phyloP scores from a whole-genome alignment of 805 yeast species.

The Wickerhamiella azyma region DNA sequence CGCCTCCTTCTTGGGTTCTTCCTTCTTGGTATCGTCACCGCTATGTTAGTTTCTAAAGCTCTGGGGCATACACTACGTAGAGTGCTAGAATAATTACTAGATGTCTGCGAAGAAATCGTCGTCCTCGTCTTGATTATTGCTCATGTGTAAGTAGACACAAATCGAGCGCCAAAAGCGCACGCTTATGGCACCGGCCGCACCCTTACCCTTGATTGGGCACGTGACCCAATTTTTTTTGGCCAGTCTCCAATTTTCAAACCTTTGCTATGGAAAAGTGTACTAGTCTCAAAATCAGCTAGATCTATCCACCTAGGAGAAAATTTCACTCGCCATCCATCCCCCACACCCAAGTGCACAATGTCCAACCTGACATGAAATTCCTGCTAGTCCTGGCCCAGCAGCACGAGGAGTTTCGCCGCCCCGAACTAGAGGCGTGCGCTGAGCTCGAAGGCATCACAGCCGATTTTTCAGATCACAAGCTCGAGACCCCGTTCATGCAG shows the following conservation, averaged over 20 bases:
- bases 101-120: slow-evolving; percentile 90
- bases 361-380: slow-evolving; percentile 31
- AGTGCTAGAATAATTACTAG: slow-evolving; percentile 31
- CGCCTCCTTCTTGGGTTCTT: slow-evolving; percentile 18
- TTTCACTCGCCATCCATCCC: background rate
- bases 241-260: background rate
- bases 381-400: slow-evolving; percentile 76
- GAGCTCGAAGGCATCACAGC: slow-evolving; percentile 40
- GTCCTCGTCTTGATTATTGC: slow-evolving; percentile 51
- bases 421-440: slow-evolving; percentile 80
- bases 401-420: slow-evolving; percentile 60
- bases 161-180: background rate
- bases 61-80: slow-evolving; percentile 14
- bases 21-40: slow-evolving; percentile 23
- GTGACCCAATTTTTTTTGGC: background rate
- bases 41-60: slow-evolving; percentile 18
- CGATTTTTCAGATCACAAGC: slow-evolving; percentile 47
- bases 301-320: too few species aligned
- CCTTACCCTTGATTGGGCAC: too few species aligned
- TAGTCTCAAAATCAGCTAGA: too few species aligned
- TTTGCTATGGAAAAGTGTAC: too few species aligned
- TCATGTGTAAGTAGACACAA: background rate
- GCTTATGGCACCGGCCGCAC: too few species aligned
- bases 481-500: slow-evolving; percentile 50
- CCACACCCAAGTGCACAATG: background rate